Evolutionary conservation across 2,329 filamentous ascomycete genomes (phyloP), one percentile per base, ranked within the genome.

Genomic region (Fusarium piperis): DNA sequence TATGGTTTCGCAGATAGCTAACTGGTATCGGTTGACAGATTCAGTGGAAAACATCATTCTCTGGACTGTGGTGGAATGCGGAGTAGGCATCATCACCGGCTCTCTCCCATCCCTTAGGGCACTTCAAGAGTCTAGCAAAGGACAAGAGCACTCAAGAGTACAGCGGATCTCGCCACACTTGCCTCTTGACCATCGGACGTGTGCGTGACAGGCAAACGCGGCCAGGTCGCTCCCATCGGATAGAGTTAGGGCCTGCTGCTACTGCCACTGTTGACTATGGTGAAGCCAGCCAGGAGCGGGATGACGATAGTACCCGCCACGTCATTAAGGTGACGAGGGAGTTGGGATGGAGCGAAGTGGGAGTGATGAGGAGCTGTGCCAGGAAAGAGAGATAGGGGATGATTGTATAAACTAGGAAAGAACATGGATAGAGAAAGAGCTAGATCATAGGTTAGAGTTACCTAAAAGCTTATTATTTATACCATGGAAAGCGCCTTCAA

Each of bases 71-170:
- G 41, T 46, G 26, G 41, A 46, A 9, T 46, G 23, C 9, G 41
- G 41, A 18, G 41, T 67, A 3, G 59, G 26, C 0, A 33, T 36
- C 2, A 33, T 63, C 10, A 28, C 52, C 23, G 65, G 64, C 3
- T 68, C 65, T 0, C 58, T 68, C 4, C 64, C 58, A 26, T 68
- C 41, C 2, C 13, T 48, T 0, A 33, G 39, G 20, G 58, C 64
- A 48, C 11, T 58, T 68, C 30, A 67, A 60, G 23, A 51, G 55
- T 4, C 30, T 66, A 4, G 35, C 55, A 12, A 67, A 46, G 13
- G 57, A 53, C 35, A 30, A n/a, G 32, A 52, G 62, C n/a, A 59
- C 52, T 2, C 23, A 62, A 10, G 38, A 62, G 30, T 61, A 53
- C 46, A 62, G 51, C 15, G 48, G 11, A 4, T 57, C 51, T 4